Conservation (phyloP, 2,329 filamentous ascomycete species). For the Trichoderma polysporum region DNA sequence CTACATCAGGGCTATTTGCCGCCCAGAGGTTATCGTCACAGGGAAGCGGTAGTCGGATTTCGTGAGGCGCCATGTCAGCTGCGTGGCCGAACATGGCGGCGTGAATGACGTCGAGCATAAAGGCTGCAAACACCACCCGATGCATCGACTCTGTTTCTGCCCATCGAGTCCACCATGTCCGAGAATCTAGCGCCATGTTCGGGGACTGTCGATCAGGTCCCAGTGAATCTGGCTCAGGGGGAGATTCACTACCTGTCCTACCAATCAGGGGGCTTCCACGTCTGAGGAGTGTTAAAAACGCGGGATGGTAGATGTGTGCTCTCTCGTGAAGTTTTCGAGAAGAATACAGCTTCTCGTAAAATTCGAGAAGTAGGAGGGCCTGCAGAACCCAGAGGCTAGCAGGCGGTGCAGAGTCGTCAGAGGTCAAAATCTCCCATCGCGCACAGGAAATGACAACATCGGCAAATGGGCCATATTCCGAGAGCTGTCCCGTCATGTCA, state of each 20-base stretch:
- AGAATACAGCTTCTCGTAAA: conserved; percentile 91
- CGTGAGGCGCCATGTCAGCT: conserved; percentile 86
- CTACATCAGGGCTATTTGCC: conserved; percentile 73
- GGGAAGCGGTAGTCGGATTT: conserved; percentile 80
- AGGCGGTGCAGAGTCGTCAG: conserved; percentile 77
- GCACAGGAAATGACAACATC: conserved; percentile 68
- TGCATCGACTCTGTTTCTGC: conserved; percentile 85
- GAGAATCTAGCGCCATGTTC: conserved; percentile 39
- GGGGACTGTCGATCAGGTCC: conserved; percentile 40
- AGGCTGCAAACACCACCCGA: conserved; percentile 82
- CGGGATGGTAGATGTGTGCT: conserved; percentile 86
- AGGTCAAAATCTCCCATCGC: conserved; percentile 80
- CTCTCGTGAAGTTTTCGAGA: conserved; percentile 80
- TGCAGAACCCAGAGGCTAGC: conserved; percentile 89
- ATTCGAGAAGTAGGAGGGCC: conserved; percentile 75
- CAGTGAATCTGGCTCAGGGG: conserved; percentile 52
- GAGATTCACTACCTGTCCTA: conserved; percentile 73
- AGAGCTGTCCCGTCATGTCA: conserved; percentile 53
- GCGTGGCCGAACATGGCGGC: conserved; percentile 91
- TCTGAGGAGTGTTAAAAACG: conserved; percentile 79
- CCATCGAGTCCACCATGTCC: conserved; percentile 78
- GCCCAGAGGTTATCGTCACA: conserved; percentile 88
- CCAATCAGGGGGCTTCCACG: conserved; percentile 84
- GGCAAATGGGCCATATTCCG: conserved; percentile 48
- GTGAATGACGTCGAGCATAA: conserved; percentile 85